Evolutionary conservation across 805 yeast species (phyloP).

Genomic region (Starmera dryadoides): DNA sequence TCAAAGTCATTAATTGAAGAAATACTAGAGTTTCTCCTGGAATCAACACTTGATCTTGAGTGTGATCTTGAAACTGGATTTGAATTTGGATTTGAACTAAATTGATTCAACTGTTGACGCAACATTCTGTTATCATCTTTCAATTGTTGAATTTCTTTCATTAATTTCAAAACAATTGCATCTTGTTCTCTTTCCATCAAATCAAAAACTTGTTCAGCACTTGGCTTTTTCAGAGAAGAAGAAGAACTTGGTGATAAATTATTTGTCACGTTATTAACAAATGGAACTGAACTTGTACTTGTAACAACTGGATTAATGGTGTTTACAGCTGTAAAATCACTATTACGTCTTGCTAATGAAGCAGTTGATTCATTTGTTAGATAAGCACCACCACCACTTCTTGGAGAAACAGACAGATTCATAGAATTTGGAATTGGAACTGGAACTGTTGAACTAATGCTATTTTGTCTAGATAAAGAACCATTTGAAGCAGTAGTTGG

Average conservation of each 20-base stretch:
- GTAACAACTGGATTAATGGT: background rate
- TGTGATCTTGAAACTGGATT: slow-evolving; percentile 2
- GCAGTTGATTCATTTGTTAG: background rate
- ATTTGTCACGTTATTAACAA: too few species aligned
- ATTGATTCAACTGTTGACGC: slow-evolving; percentile 15
- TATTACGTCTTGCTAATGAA: background rate
- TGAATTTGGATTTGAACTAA: slow-evolving; percentile 4
- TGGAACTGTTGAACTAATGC: background rate
- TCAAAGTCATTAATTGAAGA: background rate
- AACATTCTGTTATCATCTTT: slow-evolving; percentile 45
- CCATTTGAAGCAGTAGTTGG: background rate
- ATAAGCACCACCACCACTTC: background rate
- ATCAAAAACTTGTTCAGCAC: slow-evolving; percentile 45
- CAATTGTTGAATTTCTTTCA: slow-evolving; percentile 50
- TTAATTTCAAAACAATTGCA: slow-evolving; percentile 59
- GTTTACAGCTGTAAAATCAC: background rate
- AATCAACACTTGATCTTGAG: slow-evolving; percentile 4
- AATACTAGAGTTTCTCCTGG: slow-evolving; percentile 9
- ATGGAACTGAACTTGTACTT: background rate
- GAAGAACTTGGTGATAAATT: slow-evolving; percentile 10
- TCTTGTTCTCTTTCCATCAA: slow-evolving; percentile 71
- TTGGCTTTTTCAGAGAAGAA: slow-evolving; percentile 15
- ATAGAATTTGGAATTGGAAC: background rate
- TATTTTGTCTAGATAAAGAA: background rate
- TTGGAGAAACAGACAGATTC: background rate